Conservation (phyloP, 257 asterid species). For the Fraxinus cuspidata region DNA sequence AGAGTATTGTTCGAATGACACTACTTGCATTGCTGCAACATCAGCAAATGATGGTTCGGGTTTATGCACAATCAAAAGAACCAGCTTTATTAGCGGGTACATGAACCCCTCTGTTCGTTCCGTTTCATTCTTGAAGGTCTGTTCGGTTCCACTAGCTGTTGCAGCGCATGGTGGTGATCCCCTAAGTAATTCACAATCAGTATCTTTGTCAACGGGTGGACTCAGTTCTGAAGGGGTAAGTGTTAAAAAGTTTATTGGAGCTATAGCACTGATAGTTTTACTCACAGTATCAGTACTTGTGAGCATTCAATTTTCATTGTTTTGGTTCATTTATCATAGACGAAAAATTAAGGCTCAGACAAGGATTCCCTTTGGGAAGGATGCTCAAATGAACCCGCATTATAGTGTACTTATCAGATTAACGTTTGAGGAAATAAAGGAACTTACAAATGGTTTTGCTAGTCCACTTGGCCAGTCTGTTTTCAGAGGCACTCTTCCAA, state of each 20-base stretch:
- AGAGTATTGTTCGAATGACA: conserved; percentile 49
- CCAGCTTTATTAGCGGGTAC: conserved; percentile 55
- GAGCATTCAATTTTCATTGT: conserved; percentile 39
- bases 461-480: conserved; percentile 46
- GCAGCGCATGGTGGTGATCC: conserved; percentile 40
- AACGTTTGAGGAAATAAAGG: conserved; percentile 52
- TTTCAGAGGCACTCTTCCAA: conserved; percentile 54
- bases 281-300: conserved; percentile 42
- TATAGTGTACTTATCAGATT: conserved; percentile 52
- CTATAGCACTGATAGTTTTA: conserved; percentile 43
- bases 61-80: conserved; percentile 50
- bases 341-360: conserved; percentile 36
- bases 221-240: conserved; percentile 28
- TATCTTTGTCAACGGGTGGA: conserved; percentile 25
- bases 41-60: conserved; percentile 69
- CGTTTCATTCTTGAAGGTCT: conserved; percentile 56
- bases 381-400: conserved; percentile 53
- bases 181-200: conserved; percentile 18
- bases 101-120: conserved; percentile 44
- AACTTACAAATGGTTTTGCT: conserved; percentile 45
- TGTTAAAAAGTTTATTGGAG: conserved; percentile 36
- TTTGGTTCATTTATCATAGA: conserved; percentile 42
- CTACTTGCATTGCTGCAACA: conserved; percentile 57
- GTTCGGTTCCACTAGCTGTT: conserved; percentile 64
- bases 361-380: conserved; percentile 58